Percentiles rank a stretch among this genome's conserved stretches.
These are phyloP conservation scores for Penicillium sp. DNA, from an alignment of 2,329 filamentous ascomycete species.

Conservation along the genomic window DNA sequence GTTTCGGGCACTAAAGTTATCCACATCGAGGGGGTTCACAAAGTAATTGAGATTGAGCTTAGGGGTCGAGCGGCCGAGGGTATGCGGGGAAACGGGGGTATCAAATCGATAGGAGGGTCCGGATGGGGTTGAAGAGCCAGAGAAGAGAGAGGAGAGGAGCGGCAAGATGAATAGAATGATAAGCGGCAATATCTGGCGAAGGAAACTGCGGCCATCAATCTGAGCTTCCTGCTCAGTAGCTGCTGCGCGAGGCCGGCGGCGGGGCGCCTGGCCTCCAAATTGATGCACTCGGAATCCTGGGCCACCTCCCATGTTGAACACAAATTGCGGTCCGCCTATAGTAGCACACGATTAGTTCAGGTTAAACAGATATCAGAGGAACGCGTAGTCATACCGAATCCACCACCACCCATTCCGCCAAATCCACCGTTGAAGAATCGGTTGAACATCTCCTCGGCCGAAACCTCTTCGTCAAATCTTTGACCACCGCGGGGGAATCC, in stretches of 20 bases:
- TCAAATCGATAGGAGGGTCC: slow-evolving; percentile 78
- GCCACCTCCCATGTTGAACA: slow-evolving; percentile 91
- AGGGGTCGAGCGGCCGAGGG: slow-evolving; percentile 68
- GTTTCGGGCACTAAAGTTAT: slow-evolving; percentile 66
- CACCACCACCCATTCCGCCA: slow-evolving; percentile 54
- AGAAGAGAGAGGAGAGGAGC: slow-evolving; percentile 76
- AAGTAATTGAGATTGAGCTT: slow-evolving; percentile 78
- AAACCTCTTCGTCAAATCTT: slow-evolving; percentile 84
- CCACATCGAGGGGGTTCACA: slow-evolving; percentile 75
- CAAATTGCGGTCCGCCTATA: slow-evolving; percentile 73
- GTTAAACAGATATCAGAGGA: no score
- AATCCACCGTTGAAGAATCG: slow-evolving; percentile 84
- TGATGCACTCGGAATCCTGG: slow-evolving; percentile 93
- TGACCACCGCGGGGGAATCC: slow-evolving; percentile 52
- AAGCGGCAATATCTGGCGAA: slow-evolving; percentile 78
- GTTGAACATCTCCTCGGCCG: slow-evolving; percentile 94
- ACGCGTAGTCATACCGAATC: slow-evolving; percentile 57
- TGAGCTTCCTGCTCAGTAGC: slow-evolving; percentile 55
- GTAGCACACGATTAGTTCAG: not conserved
- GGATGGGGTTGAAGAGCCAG: slow-evolving; percentile 53
- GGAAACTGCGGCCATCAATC: slow-evolving; percentile 55
- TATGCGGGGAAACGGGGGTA: slow-evolving; percentile 67
- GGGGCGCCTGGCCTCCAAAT: slow-evolving; percentile 78
- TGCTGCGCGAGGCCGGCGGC: slow-evolving; percentile 70
- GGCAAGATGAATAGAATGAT: slow-evolving; percentile 86